Evolutionary conservation across 352 stramenopile species (phyloP), one percentile per base, ranked within the genome.

Genomic region (Pythium rhizo-oryzae): DNA sequence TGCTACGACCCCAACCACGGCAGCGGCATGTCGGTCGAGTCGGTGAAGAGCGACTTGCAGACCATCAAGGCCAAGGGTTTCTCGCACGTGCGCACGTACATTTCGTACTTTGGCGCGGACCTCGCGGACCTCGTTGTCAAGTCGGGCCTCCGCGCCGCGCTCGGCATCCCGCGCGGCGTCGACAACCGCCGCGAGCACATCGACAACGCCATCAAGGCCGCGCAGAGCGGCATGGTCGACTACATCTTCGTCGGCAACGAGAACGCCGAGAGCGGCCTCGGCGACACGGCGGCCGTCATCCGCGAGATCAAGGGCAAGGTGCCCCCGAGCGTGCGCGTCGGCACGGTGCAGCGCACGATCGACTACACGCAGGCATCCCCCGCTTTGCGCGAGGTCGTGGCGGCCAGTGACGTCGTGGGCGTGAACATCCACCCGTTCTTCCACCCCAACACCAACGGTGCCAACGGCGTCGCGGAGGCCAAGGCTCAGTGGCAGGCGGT

Each of bases 361-460:
- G 80, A 90, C 69, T 82, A 84, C 59, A 72, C 69, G 56, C 30
- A 56, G 46, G 62, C 59, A 39, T 74, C 79, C n/a, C 70, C n/a
- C n/a, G n/a, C n/a, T 43, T 80, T 80, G 66, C 71, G 55, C 18
- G 72, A 84, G 11, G 70, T 93, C n/a, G 66, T 91, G 23, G 49
- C 57, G 4, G 72, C 62, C 13, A 89, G 80, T 68, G 82, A 93
- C 58, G 71, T 85, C 44, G 63, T 90, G 30, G 85, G 83, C 30
- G 84, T 90, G 61, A 91, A 92, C 77, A 89, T 92, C 56, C 82
- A 91, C 66, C 79, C 81, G 0, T 78, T 85, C 16, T 93, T 92
- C 74, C 79, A 67, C 19, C 49, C 71, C 19, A 59, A 70, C 59
- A 79, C 74, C 4, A 71, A 52, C 0, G 79, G 60, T 8, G 58